phyloP scores from a whole-genome alignment of 768 basidiomycete genomes.

The Crepidotus variabilis region DNA sequence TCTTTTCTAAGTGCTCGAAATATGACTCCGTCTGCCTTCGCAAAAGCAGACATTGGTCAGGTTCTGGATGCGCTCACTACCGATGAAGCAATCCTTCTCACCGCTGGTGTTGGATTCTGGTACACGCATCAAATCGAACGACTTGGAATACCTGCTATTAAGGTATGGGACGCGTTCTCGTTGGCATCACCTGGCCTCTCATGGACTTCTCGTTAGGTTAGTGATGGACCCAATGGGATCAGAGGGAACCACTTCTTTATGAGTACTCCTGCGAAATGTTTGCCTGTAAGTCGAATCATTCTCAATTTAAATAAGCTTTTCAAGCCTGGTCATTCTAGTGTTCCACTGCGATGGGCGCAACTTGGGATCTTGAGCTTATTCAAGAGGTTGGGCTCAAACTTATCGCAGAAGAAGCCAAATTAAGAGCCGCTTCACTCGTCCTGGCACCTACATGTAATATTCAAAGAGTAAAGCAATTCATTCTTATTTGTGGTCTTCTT shows the following conservation, averaged over 20 bases:
- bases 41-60: conserved; percentile 55
- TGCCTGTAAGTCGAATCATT: conserved; percentile 44
- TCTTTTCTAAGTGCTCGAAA: background rate
- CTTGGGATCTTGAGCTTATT: conserved; percentile 67
- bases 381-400: conserved; percentile 58
- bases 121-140: conserved; percentile 63
- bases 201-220: conserved; percentile 41
- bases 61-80: conserved; percentile 64
- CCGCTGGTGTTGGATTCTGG: conserved; percentile 77
- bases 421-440: conserved; percentile 62
- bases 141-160: conserved; percentile 68
- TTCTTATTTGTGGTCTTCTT: background rate
- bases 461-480: conserved; percentile 50
- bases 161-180: conserved; percentile 32
- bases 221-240: conserved; percentile 77
- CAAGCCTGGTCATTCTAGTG: conserved; percentile 28
- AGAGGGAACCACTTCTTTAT: conserved; percentile 78
- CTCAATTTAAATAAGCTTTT: background rate
- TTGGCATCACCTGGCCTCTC: background rate
- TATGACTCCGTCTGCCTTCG: conserved; percentile 72
- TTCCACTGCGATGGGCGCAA: conserved; percentile 72
- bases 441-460: conserved; percentile 85
- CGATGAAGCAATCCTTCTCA: conserved; percentile 71
- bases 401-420: conserved; percentile 69
- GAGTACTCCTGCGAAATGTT: conserved; percentile 76